Evolutionary conservation across 1,284 basidiomycete species (phyloP).

Genomic region (Bondarzewia mesenterica): DNA sequence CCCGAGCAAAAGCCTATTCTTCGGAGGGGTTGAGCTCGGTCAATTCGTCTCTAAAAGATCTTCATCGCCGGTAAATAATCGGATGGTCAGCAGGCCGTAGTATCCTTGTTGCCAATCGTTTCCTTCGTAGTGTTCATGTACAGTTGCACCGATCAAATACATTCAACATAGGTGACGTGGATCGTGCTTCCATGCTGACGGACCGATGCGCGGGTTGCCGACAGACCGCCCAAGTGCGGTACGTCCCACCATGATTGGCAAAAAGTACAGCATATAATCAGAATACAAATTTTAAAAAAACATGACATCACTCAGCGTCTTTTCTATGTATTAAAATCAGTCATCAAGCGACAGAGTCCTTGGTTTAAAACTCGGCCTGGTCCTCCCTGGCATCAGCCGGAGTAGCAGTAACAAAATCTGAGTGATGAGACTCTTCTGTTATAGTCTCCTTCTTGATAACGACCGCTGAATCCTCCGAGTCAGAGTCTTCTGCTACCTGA

Average conservation of each 20-base stretch:
- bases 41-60: too few species aligned
- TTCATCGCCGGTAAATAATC: too few species aligned
- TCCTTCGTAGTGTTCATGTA: too few species aligned
- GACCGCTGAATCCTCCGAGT: not conserved
- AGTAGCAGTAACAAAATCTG: not conserved
- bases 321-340: not conserved
- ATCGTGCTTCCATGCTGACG: too few species aligned
- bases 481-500: not conserved
- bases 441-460: not conserved
- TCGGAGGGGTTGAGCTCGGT: slow-evolving; percentile 17
- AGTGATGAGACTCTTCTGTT: not conserved
- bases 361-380: not conserved
- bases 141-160: too few species aligned
- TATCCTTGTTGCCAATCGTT: too few species aligned
- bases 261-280: not conserved
- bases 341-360: too few species aligned
- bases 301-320: not conserved
- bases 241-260: not conserved
- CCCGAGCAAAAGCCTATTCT: slow-evolving; percentile 29
- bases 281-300: not conserved
- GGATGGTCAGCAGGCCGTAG: too few species aligned
- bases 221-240: not conserved
- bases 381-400: not conserved
- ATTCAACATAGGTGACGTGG: too few species aligned
- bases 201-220: too few species aligned